A percentile compares a stretch with the other conserved stretches of the same genome.
phyloP scores from a whole-genome alignment of 2,329 filamentous ascomycete genomes.

The Daldinia sp. region DNA sequence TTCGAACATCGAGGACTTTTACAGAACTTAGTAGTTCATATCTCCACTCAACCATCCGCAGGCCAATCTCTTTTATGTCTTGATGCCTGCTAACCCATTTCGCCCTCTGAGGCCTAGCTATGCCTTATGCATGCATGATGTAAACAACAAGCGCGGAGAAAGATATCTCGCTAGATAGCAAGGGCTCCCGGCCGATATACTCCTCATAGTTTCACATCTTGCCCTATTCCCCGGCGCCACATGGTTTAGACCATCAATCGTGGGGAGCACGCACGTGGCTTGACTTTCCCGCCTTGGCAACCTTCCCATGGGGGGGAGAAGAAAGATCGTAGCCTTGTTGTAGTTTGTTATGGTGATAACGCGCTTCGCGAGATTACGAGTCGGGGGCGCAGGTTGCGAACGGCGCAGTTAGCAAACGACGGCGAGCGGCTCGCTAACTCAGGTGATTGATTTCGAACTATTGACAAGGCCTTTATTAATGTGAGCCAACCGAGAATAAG shows the following conservation, averaged over 20 bases:
- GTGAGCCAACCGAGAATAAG: not conserved
- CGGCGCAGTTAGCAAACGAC: not conserved
- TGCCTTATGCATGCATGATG: constrained; percentile 3
- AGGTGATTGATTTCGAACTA: not conserved
- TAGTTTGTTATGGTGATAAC: not conserved
- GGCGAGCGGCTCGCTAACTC: not conserved
- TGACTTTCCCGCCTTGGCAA: constrained; percentile 3
- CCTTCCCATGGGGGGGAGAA: not conserved
- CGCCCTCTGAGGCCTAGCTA: too few species aligned
- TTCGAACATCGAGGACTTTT: not conserved
- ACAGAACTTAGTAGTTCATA: too few species aligned
- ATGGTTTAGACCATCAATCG: not conserved
- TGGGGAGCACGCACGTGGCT: constrained; percentile 5
- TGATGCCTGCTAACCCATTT: not conserved
- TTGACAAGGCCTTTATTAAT: not conserved
- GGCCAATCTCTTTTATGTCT: not conserved
- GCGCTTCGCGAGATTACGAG: not conserved
- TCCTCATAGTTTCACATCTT: not conserved
- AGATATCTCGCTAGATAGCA: not conserved
- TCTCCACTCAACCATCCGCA: too few species aligned
- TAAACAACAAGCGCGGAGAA: not conserved
- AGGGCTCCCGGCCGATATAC: not conserved
- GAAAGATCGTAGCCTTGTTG: not conserved
- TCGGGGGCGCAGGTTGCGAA: too few species aligned
- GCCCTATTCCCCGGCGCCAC: not conserved